Base-by-base conservation (phyloP, 768 basidiomycete species). In the Chiua virens region DNA sequence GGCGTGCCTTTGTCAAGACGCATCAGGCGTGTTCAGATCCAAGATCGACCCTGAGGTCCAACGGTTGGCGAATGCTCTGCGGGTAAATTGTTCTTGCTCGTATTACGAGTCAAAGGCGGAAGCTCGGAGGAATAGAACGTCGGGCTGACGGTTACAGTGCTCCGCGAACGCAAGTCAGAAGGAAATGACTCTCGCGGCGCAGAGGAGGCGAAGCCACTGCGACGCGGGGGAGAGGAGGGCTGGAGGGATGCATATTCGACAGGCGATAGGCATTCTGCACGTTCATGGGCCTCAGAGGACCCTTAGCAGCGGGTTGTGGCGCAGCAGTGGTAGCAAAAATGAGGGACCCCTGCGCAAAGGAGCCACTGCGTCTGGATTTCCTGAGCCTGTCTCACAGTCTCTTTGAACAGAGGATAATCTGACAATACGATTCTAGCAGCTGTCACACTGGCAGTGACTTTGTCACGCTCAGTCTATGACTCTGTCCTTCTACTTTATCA, bases 241-340 rank as follows among this genome's bases (percentile, higher is more conserved):
- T 55, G 58, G 8, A 53, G 50, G 23, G 55, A 42, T 3, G 43
- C 45, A 41, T 41, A 47, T n/a, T 69, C 62, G 2, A 35, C 41
- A 11, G 71, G 71, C 0, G 69, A 67, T 4, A 54, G 27, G 56
- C 28, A n/a, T n/a, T n/a, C n/a, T n/a, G n/a, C n/a, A n/a, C n/a
- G n/a, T n/a, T n/a, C n/a, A n/a, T n/a, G n/a, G n/a, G n/a, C n/a
- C n/a, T n/a, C 36, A 22, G 3, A 54, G 49, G 38, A 27, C 39
- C 37, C 42, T 39, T 60, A 44, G 9, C 35, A 50, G 57, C 22
- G 44, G 50, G 42, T 15, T 68, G 61, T 25, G 62, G 63, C 8
- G 61, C 50, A 18, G 66, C 46, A 11, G 79, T 81, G 4, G 84
- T 80, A 7, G 82, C 65, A 49, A 87, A 87, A 28, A 88, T 87